Base-by-base conservation (phyloP, 441 rosid species). In the Mallotus repandus region DNA sequence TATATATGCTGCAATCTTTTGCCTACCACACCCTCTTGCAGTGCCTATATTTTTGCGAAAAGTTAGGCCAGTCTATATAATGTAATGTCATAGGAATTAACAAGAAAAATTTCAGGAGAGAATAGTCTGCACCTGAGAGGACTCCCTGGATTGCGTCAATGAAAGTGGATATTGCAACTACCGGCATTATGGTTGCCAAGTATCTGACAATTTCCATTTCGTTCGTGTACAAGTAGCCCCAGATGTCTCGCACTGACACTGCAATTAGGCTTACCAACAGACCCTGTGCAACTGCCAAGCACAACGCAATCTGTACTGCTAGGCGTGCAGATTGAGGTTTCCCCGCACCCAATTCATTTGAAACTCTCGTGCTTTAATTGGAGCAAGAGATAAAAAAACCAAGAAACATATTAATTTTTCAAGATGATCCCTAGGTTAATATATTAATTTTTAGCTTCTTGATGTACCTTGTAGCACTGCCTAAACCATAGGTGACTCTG, bases 1-100 rank as follows among this genome's bases (percentile, higher is more conserved):
- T 52, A 89, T 82, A 14, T 46, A 63, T 0, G 90, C 87, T 56
- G 86, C 86, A 14, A 77, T 71, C 77, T 81, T 80, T 77, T 90
- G 90, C 96, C 91, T 81, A 4, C 90, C 96, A 75, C 89, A 87
- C 19, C 90, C 91, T 83, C 93, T 86, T 14, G 88, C 91, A 63
- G 74, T 80, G 25, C 93, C 93, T 90, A 15, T 9, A 66, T 35
- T 68, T n/a, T 43, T 5, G 9, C 9, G 6, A 1, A 43, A 43
- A 25, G 29, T 25, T 25, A 25, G 29, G 29, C 29, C 29, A 25
- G 29, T 25, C 29, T 25, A 25, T 25, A 25, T 2, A 25, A 25
- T 25, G 29, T 25, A 25, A 25, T 25, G 29, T 43, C 0, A 43
- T 8, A 43, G 46, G 46, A 43, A 43, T 25, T 25, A 25, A 25